Percentiles rank a stretch among this genome's conserved stretches.
These are phyloP conservation scores for Leucaena leucocephala DNA, from an alignment of 306 rosid genomes.

Conservation along the genomic window DNA sequence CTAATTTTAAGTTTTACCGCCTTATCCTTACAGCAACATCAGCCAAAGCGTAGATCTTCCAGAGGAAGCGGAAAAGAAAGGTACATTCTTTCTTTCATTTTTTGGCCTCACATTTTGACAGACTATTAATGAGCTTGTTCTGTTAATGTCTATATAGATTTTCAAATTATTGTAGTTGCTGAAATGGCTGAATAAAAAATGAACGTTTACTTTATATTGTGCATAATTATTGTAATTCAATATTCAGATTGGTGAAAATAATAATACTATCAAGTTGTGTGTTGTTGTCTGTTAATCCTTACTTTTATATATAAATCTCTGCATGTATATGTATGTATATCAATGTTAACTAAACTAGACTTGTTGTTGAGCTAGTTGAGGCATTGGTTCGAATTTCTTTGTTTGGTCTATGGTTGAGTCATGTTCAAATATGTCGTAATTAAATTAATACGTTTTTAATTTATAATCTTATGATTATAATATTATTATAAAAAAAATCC, in stretches of 20 bases:
- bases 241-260: not conserved
- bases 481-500: no score
- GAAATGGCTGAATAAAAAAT: not conserved
- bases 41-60: slow-evolving; percentile 47
- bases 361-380: no score
- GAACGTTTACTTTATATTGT: not conserved
- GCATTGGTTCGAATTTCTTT: no score
- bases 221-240: not conserved
- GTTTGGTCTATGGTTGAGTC: no score
- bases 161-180: slow-evolving; percentile 6
- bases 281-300: slow-evolving; percentile 14
- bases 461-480: no score
- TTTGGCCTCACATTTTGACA: slow-evolving; percentile 25
- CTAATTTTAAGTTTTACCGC: slow-evolving; percentile 31
- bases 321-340: not conserved
- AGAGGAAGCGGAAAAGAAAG: slow-evolving; percentile 46
- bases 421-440: no score
- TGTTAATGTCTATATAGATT: not conserved
- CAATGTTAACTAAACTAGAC: no score
- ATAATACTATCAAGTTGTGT: not conserved
- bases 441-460: no score
- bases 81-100: slow-evolving; percentile 14
- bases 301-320: not conserved
- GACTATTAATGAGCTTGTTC: slow-evolving; percentile 26
- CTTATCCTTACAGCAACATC: slow-evolving; percentile 59